A percentile compares a stretch with the other conserved stretches of the same genome.
Conservation (phyloP, 345 rosid genomes). For the Firmiana major region DNA sequence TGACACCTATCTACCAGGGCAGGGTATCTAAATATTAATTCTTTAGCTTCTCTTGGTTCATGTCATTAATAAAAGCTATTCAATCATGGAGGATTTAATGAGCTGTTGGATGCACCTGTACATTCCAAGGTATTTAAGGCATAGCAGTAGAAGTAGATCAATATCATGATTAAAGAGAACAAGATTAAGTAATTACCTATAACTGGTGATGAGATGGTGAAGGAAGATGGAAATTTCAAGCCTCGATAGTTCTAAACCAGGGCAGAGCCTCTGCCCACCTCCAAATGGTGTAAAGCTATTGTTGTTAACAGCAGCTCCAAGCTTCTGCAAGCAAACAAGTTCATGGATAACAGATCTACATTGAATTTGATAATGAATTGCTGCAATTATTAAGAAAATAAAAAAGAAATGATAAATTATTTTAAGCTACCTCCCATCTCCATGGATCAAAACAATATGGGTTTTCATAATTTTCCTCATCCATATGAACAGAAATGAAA, state of each 20-base stretch:
- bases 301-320: slow-evolving; percentile 46
- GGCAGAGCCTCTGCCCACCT: slow-evolving; percentile 98
- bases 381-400: too few species aligned
- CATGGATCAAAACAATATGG: slow-evolving; percentile 85
- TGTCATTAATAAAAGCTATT: too few species aligned
- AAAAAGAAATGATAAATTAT: background rate
- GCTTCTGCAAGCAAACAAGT: slow-evolving; percentile 41
- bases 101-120: too few species aligned
- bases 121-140: too few species aligned
- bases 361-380: background rate
- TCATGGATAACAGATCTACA: background rate
- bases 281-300: slow-evolving; percentile 89
- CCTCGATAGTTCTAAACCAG: slow-evolving; percentile 87
- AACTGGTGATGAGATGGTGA: slow-evolving; percentile 80
- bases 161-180: background rate
- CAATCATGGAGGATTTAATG: too few species aligned
- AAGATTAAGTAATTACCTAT: slow-evolving; percentile 32
- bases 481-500: slow-evolving; percentile 87
- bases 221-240: slow-evolving; percentile 90
- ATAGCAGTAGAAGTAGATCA: background rate
- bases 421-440: slow-evolving; percentile 83
- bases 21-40: too few species aligned
- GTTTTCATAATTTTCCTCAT: slow-evolving; percentile 64
- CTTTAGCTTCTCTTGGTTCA: too few species aligned
- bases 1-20: too few species aligned